Evolutionary conservation across 2,329 filamentous ascomycete genomes (phyloP), one percentile per base, ranked within the genome.

Genomic region (Tolypocladium ovalisporum): DNA sequence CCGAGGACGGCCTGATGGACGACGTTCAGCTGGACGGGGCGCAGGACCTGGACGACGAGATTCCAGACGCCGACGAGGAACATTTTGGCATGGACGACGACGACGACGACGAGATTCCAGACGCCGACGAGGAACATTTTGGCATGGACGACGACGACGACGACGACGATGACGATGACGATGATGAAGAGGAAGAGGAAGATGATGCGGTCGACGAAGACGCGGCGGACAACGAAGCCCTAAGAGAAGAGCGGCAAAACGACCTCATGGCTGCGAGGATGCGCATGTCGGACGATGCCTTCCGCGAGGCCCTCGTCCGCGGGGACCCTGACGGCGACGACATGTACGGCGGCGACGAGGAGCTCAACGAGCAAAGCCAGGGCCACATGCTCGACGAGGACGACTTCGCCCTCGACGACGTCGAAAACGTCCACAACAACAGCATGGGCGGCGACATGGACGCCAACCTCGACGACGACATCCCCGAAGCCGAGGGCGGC

Each of bases 1-100:
- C 72, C 62, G 71, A 74, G 63, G 69, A 70, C 59, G 79, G 65
- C 68, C 76, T 76, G 62, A 80, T 82, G 68, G 77, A 80, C 36
- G 79, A 81, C 55, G 77, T 76, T 19, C 83, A 83, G 65, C 75
- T 85, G 61, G 78, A 83, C 56, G 79, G 74, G 22, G 77, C 70
- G 49, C 71, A 74, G 37, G 87, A 90, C 71, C 71, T 90, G 56
- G 88, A 91, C 62, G 86, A 88, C 59, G 87, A 89, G 54, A 85
- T 90, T 22, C 87, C 87, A 1, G 85, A 89, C 65, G 86, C 79
- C 3, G 83, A 62, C 13, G 60, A 83, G 39, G 77, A 74, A 10
- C 79, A 77, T 27, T 81, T 81, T 68, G 76, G 76, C 6, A 75
- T 82, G 55, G 77, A 75, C 37, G 73, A 70, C 54, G 73, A 72